Conservation (phyloP, 2,329 filamentous ascomycete species). For the Biscogniauxia sp. region DNA sequence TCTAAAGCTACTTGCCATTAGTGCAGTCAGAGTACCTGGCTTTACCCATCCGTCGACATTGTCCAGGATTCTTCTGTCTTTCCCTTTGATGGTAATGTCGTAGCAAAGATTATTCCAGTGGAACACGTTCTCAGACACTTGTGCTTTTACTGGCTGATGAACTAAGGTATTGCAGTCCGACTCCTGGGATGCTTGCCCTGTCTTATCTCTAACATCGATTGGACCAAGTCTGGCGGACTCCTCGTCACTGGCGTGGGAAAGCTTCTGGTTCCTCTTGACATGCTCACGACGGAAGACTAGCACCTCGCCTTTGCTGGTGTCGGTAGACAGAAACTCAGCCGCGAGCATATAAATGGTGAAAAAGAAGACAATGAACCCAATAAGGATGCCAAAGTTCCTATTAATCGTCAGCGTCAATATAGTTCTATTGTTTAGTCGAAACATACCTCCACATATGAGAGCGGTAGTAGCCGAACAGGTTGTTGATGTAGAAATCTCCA, state of each 20-base stretch:
- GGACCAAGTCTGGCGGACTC: too few relatives aligned
- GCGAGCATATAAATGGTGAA: slow-evolving; percentile 51
- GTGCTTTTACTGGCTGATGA: slow-evolving; percentile 22
- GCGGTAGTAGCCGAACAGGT: slow-evolving; percentile 54
- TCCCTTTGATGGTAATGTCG: slow-evolving; percentile 74
- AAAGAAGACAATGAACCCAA: slow-evolving; percentile 61
- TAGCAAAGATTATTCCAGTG: slow-evolving; percentile 81
- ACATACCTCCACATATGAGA: slow-evolving; percentile 57
- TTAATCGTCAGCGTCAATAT: too few relatives aligned
- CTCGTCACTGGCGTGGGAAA: slow-evolving; percentile 31
- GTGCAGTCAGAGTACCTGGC: slow-evolving; percentile 79
- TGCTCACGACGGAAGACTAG: slow-evolving; percentile 68
- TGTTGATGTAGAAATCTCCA: slow-evolving; percentile 55
- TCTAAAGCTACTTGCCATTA: slow-evolving; percentile 54
- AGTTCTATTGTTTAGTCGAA: neutral
- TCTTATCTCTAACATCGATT: too few relatives aligned
- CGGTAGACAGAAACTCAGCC: slow-evolving; percentile 60
- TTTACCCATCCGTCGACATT: slow-evolving; percentile 68
- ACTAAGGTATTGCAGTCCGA: too few relatives aligned
- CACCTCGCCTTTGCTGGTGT: slow-evolving; percentile 71
- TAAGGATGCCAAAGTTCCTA: slow-evolving; percentile 62
- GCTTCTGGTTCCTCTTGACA: slow-evolving; percentile 40
- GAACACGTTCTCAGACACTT: slow-evolving; percentile 64
- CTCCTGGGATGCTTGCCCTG: too few relatives aligned
- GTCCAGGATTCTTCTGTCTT: slow-evolving; percentile 1